phyloP scores from a whole-genome alignment of 805 yeast species.

The Lipomyces japonicus region DNA sequence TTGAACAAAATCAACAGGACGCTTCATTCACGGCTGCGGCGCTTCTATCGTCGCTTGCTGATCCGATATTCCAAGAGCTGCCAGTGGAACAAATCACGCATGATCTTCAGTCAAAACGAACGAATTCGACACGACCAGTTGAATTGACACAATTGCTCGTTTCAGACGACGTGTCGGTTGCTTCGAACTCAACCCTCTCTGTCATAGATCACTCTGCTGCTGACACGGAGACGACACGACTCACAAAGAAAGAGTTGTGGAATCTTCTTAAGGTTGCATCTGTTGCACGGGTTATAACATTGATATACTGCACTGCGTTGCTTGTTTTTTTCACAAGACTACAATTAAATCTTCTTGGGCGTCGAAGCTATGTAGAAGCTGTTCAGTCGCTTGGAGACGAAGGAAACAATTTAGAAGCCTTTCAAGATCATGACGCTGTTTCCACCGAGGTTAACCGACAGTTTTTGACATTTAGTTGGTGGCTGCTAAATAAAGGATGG shows the following conservation, averaged over 20 bases:
- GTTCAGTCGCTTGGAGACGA: constrained; percentile 42
- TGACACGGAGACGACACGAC: constrained; percentile 27
- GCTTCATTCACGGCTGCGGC: constrained; percentile 80
- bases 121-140: constrained; percentile 4
- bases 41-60: constrained; percentile 68
- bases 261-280: constrained; percentile 70
- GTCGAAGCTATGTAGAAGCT: constrained; percentile 76
- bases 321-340: constrained; percentile 74
- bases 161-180: constrained; percentile 12
- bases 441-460: constrained; percentile 58
- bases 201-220: constrained; percentile 24
- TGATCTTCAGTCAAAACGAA: constrained; percentile 60
- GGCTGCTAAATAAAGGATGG: constrained; percentile 90
- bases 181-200: constrained; percentile 21
- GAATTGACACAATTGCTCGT: constrained; percentile 1
- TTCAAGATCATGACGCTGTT: constrained; percentile 20
- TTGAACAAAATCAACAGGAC: constrained; percentile 88
- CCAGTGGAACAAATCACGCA: constrained; percentile 72
- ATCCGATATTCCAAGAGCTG: constrained; percentile 56
- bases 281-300: constrained; percentile 65
- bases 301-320: constrained; percentile 64
- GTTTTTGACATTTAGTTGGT: constrained; percentile 85
- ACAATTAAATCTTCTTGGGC: constrained; percentile 82
- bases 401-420: constrained; percentile 32
- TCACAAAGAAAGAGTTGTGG: constrained; percentile 73